Conservation (phyloP, 75 land plant genomes). For the Pinus tabuliformis region DNA sequence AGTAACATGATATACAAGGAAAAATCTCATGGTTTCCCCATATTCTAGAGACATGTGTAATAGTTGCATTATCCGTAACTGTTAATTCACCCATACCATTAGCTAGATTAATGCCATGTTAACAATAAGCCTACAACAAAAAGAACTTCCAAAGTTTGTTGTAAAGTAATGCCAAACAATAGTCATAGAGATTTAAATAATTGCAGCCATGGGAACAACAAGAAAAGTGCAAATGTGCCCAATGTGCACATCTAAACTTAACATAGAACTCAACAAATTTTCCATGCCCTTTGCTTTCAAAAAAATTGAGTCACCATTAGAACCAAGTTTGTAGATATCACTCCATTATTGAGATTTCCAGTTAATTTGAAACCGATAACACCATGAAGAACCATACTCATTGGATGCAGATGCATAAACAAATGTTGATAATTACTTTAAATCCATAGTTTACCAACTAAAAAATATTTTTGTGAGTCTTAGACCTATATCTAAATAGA, state of each 20-base stretch:
- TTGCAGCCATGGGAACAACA: background rate
- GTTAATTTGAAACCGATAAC: conserved; percentile 83
- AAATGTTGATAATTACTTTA: background rate
- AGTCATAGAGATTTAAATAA: background rate
- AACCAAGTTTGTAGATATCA: conserved; percentile 85
- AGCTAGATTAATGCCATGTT: conserved; percentile 29
- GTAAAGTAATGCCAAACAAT: background rate
- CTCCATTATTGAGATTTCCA: conserved; percentile 79
- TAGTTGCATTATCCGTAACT: conserved; percentile 79
- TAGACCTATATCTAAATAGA: background rate
- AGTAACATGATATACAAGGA: conserved; percentile 79
- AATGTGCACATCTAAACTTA: conserved; percentile 7
- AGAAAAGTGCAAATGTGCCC: background rate
- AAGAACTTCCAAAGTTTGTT: background rate
- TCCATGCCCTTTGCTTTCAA: conserved; percentile 80
- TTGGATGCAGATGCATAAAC: conserved; percentile 21
- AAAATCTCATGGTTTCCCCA: conserved; percentile 95
- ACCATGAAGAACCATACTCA: conserved; percentile 84
- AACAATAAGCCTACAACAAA: background rate
- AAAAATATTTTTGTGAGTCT: background rate
- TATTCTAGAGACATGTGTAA: conserved; percentile 95
- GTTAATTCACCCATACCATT: conserved; percentile 74
- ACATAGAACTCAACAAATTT: conserved; percentile 95
- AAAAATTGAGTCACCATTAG: conserved; percentile 84
- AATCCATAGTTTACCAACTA: background rate